A percentile compares a stretch with the other conserved stretches of the same genome.
Conservation (phyloP, 345 rosid genomes). For the Noccaea caerulescens region DNA sequence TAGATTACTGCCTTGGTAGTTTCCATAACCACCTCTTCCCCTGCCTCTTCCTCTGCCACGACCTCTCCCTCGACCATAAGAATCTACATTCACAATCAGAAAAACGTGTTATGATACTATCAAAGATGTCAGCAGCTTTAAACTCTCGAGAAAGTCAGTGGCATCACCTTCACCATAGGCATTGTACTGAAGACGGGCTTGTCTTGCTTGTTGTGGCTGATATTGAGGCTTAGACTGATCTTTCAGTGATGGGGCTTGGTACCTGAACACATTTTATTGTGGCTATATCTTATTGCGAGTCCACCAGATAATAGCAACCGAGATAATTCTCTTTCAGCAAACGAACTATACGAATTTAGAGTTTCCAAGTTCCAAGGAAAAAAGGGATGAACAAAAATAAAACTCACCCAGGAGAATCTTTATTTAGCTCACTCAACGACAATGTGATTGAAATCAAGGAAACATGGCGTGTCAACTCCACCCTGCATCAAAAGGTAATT, state of each 20-base stretch:
- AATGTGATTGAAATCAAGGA: conserved; percentile 92
- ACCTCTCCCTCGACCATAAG: conserved; percentile 55
- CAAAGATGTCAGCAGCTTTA: background rate
- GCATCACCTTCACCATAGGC: conserved; percentile 66
- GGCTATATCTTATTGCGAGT: background rate
- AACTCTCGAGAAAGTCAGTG: conserved; percentile 7
- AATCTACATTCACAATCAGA: conserved; percentile 40
- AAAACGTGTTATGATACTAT: conserved; percentile 10
- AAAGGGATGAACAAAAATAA: background rate
- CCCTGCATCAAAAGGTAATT: conserved; percentile 61
- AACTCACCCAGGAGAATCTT: conserved; percentile 80
- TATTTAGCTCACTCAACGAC: conserved; percentile 70
- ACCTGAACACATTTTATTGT: conserved; percentile 50
- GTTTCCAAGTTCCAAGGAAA: background rate
- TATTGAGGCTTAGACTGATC: conserved; percentile 66
- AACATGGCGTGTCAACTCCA: conserved; percentile 92
- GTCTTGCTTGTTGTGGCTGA: conserved; percentile 63
- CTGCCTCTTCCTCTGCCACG: conserved; percentile 53
- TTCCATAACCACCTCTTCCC: conserved; percentile 52
- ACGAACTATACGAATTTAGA: background rate
- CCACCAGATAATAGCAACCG: conserved; percentile 3
- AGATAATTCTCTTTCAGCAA: background rate
- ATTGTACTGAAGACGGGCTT: conserved; percentile 54
- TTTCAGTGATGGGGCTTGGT: conserved; percentile 70
- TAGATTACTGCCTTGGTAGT: conserved; percentile 46